Percentiles rank a stretch among this genome's conserved stretches.
phyloP scores from a whole-genome alignment of 2,329 filamentous ascomycete genomes.

The Epichloe amarillans region DNA sequence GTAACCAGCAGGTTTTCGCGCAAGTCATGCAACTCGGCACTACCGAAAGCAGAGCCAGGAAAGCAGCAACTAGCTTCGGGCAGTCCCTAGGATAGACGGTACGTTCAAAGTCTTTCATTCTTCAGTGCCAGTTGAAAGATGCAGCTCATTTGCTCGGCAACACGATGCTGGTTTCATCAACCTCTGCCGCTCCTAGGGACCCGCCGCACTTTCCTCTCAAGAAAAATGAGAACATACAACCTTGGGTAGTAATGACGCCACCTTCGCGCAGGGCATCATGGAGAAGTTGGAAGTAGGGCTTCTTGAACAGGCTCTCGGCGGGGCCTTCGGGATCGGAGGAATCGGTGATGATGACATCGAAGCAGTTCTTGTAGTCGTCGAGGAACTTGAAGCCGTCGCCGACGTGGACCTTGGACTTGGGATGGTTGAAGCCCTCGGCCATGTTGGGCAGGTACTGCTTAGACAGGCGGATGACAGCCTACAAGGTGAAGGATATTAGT shows the following conservation, averaged over 20 bases:
- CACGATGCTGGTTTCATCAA: conserved; percentile 1
- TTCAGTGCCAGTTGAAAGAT: conserved; percentile 3
- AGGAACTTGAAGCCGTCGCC: conserved; percentile 99
- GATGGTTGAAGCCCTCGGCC: conserved; percentile 85
- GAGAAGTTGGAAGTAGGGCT: conserved; percentile 95
- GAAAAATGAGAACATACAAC: conserved; percentile 83
- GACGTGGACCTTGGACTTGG: conserved; percentile 82
- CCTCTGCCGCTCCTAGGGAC: conserved; percentile 21
- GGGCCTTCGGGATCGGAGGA: conserved; percentile 95
- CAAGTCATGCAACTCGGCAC: conserved; percentile 17
- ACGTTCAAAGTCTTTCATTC: neutral
- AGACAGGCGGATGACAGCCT: conserved; percentile 93
- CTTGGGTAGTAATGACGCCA: conserved; percentile 99
- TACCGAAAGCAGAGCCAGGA: conserved; percentile 24
- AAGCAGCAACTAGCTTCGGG: conserved; percentile 26
- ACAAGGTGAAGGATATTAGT: neutral
- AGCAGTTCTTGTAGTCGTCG: conserved; percentile 88
- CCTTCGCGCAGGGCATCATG: conserved; percentile 81
- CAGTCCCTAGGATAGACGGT: conserved; percentile 17
- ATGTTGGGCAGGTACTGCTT: conserved; percentile 96
- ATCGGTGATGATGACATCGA: conserved; percentile 99
- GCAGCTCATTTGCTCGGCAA: neutral
- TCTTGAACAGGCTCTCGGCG: conserved; percentile 93
- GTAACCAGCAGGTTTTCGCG: neutral
- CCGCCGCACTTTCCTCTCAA: conserved; percentile 24